Evolutionary conservation across 345 rosid genomes (phyloP), one percentile per base, ranked within the genome.

Genomic region (Aegle marmelos): DNA sequence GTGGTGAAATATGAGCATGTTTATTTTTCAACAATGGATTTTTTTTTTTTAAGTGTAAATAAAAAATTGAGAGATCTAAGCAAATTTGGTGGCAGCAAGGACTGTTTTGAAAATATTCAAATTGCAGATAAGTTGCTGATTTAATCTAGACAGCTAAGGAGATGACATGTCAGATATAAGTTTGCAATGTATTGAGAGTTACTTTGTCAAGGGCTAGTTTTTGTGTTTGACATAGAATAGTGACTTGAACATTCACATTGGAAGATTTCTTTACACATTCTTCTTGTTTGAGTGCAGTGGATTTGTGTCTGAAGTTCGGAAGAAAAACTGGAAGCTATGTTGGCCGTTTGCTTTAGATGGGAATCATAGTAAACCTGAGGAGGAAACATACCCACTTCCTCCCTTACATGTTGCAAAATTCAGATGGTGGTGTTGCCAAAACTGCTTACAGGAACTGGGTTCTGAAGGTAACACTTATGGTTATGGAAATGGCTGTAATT

Each of bases 341-440:
- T 89, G 89, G 90, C 97, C 97, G 21, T 94, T 92, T 86, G 62
- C 86, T 30, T 79, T 78, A 70, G 85, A 89, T 76, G 79, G 34
- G 59, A 76, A 50, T 60, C 69, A 80, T 76, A 50, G 72, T 74
- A 77, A 71, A 28, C 82, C 73, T 69, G 84, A 79, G 68, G 86
- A 82, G 57, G 74, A 81, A 70, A 66, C 77, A 76, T 73, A 78
- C 69, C 28, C 73, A 65, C 91, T 87, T 83, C 90, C 94, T 84
- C 79, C 89, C 75, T 79, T 90, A 75, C 65, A 79, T 68, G 85
- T 83, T 78, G 92, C 88, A 7, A 87, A 87, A 71, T 90, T 74
- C 76, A 87, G 88, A 86, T 85, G 83, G 85, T 88, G 91, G 92
- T 70, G 73, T 60, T 89, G 94, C 79, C 79, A 67, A 65, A 86